phyloP scores from a whole-genome alignment of 805 yeast species.

The Ogataea chonburiensis region DNA sequence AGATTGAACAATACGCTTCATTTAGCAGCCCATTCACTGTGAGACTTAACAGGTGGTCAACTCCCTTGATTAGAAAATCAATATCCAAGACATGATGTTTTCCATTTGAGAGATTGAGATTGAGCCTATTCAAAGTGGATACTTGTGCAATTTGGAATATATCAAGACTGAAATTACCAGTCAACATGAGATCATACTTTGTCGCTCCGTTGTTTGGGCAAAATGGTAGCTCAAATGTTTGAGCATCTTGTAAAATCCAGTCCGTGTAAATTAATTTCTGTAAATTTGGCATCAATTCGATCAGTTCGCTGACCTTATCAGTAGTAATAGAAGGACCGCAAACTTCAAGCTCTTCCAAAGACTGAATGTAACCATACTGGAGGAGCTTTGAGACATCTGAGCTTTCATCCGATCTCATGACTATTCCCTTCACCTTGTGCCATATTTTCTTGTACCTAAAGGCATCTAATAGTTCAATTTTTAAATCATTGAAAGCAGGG shows the following conservation, averaged over 20 bases:
- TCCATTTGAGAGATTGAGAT: conserved; percentile 8
- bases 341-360: conserved; percentile 9
- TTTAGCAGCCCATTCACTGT: conserved; percentile 17
- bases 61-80: conserved; percentile 13
- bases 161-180: conserved; percentile 2
- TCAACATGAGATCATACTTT: conserved; percentile 10
- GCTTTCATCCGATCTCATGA: no score
- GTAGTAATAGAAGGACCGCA: conserved; percentile 5
- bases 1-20: conserved; percentile 1
- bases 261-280: conserved; percentile 10
- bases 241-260: conserved; percentile 2
- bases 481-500: neutral
- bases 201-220: conserved; percentile 6
- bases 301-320: neutral
- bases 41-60: conserved; percentile 14
- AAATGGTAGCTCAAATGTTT: neutral
- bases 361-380: no score
- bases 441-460: no score
- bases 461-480: no score
- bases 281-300: conserved; percentile 1
- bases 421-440: no score
- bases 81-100: conserved; percentile 9
- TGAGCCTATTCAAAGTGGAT: conserved; percentile 12
- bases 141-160: conserved; percentile 9
- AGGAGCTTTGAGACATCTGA: no score